Percentiles rank a stretch among this genome's conserved stretches.
Conservation (phyloP, 768 basidiomycete genomes). For the Rhizopogon vinicolor region DNA sequence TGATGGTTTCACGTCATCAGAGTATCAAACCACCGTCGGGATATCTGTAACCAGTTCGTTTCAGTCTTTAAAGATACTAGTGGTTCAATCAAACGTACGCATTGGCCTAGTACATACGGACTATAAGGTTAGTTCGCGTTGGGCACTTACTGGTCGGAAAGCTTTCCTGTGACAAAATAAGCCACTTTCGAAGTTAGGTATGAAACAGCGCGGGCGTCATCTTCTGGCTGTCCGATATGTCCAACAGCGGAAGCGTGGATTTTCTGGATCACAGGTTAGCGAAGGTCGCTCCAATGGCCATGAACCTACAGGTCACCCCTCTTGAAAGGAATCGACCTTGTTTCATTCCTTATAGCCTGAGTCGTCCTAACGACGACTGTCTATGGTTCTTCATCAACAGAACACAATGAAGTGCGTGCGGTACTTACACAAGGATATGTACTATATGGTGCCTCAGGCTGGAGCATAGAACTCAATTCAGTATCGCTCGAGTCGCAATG, state of each 20-base stretch:
- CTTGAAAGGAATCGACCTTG: background rate
- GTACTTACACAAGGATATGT: slow-evolving; percentile 26
- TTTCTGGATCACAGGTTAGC: background rate
- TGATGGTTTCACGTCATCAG: slow-evolving; percentile 4
- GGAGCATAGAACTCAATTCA: slow-evolving; percentile 37
- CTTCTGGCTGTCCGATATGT: slow-evolving; percentile 23
- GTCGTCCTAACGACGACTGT: background rate
- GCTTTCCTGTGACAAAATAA: slow-evolving; percentile 30
- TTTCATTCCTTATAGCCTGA: background rate
- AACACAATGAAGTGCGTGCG: background rate
- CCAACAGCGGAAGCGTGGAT: slow-evolving; percentile 5
- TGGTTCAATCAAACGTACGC: slow-evolving; percentile 8
- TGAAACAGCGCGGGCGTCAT: slow-evolving; percentile 32
- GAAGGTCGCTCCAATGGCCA: background rate
- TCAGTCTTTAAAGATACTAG: background rate
- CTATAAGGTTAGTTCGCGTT: background rate
- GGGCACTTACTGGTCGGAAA: background rate
- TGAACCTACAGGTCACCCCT: background rate
- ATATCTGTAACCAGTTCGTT: slow-evolving; percentile 7
- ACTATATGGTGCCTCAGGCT: slow-evolving; percentile 16
- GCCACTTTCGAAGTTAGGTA: slow-evolving; percentile 32
- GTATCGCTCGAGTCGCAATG: slow-evolving; percentile 26
- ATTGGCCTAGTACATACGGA: slow-evolving; percentile 14
- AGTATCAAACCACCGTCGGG: slow-evolving; percentile 11
- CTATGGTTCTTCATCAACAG: no score